Evolutionary conservation across 176 grass and related monocot genomes (phyloP), one percentile per base, ranked within the genome.

Genomic region (Tillandsia leiboldiana): DNA sequence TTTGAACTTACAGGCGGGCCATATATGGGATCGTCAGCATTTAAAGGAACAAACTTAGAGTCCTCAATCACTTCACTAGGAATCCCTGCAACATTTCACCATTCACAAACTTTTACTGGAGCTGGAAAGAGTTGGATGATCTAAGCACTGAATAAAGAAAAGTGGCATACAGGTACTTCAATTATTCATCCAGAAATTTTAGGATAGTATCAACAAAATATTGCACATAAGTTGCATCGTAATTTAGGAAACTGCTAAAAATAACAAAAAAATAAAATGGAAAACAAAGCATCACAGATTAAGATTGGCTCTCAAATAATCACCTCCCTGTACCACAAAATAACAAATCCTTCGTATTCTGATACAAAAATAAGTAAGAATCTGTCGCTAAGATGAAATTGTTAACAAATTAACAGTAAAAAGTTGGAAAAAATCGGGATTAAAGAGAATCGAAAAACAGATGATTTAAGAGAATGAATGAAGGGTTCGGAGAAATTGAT

Each of bases 1-100:
- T 59, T 8, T 59, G 20, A 51, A 80, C 93, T 87, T 86, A 97
- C 93, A 72, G 89, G 86, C 1, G 89, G 89, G 50, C 89, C 86
- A 81, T 89, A 97, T 74, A 83, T 83, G 54, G 89, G 82, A 64
- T 97, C 93, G 1, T 97, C 93, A 70, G 61, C 74, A 75, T 87
- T 87, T 70, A 97, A 66, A 48, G 89, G 86, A 64, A 92, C 86
- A 64, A 97, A 97, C 65, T 90, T 92, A 79, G 93, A 85, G 62
- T 83, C 93, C 64, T 87, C 89, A 69, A 77, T 72, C 48, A 90
- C 72, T 69, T 97, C 86, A 18, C 58, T 53, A 3, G 93, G 86
- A 48, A 52, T 49, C 13, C 86, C 89, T 96, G 86, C 14, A 28
- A 75, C 5, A 61, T 28, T 22, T 58, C 9, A 53, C 9, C 10